Percentiles rank a stretch among this genome's conserved stretches.
Evolutionary conservation across 495 filamentous ascomycete genomes (phyloP).

Genomic region (Aspergillus ellipticus): DNA sequence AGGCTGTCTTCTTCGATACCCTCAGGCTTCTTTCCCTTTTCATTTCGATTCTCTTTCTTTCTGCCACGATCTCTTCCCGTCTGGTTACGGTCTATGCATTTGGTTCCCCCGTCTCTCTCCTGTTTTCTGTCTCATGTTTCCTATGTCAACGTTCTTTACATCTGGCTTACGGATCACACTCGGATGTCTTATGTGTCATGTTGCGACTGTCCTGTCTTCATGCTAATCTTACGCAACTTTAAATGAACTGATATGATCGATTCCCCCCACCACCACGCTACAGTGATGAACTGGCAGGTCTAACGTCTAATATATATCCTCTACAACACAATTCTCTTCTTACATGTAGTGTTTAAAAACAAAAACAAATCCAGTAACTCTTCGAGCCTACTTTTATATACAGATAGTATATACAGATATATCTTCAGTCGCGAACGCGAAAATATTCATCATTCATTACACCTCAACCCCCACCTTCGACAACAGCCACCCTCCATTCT

Average conservation of each 20-base stretch:
- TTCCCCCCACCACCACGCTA: neutral
- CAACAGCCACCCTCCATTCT: slow-evolving; percentile 5
- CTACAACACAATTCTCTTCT: too few species aligned
- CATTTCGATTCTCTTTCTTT: slow-evolving; percentile 9
- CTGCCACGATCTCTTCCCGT: slow-evolving; percentile 10
- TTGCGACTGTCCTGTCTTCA: neutral
- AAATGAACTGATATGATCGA: neutral
- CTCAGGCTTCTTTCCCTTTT: slow-evolving; percentile 9
- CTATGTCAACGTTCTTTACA: neutral
- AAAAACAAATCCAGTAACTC: too few species aligned
- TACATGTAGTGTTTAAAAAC: too few species aligned
- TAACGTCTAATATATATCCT: too few species aligned
- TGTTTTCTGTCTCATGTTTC: neutral
- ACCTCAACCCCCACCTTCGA: neutral
- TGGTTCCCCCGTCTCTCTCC: neutral
- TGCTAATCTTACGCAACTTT: neutral
- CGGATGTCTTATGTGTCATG: slow-evolving; percentile 14
- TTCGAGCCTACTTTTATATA: too few species aligned
- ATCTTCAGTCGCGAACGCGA: too few species aligned
- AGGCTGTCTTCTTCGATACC: slow-evolving; percentile 10
- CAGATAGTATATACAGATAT: too few species aligned
- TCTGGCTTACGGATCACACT: neutral
- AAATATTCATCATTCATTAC: neutral
- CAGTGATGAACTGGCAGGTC: too few species aligned
- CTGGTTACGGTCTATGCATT: slow-evolving; percentile 17